These are phyloP conservation scores for Aspergillus terreus DNA, from an alignment of 2,329 filamentous ascomycete species.

Conservation along the genomic window DNA sequence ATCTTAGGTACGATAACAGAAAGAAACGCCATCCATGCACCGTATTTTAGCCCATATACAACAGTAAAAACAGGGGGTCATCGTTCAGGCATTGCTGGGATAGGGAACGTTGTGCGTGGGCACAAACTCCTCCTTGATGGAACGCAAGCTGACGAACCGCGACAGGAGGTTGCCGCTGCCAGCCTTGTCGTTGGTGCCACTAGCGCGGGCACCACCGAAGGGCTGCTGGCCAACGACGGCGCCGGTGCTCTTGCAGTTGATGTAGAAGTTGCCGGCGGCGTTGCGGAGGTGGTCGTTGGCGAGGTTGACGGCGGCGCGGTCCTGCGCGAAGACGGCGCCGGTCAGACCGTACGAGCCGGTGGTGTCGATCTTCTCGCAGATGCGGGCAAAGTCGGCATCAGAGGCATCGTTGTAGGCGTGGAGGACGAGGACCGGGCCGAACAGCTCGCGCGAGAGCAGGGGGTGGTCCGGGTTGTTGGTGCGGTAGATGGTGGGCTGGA, in stretches of 20 bases:
- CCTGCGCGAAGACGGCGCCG: conserved; percentile 40
- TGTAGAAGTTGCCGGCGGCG: conserved; percentile 42
- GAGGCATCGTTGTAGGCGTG: conserved; percentile 73
- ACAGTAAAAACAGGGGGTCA: conserved; percentile 9
- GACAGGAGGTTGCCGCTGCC: conserved; percentile 62
- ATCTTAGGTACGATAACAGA: too few relatives aligned
- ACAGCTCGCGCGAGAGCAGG: conserved; percentile 74
- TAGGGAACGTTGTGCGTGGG: conserved; percentile 62
- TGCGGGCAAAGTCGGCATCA: conserved; percentile 55
- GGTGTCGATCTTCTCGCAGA: conserved; percentile 50
- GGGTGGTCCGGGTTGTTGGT: conserved; percentile 70
- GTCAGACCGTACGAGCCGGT: conserved; percentile 42
- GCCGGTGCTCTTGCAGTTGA: conserved; percentile 56
- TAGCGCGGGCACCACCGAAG: conserved; percentile 65
- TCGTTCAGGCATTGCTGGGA: conserved; percentile 65
- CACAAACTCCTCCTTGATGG: conserved; percentile 72
- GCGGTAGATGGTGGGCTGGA: conserved; percentile 77
- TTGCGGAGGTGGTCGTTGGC: conserved; percentile 36
- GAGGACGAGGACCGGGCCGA: conserved; percentile 71
- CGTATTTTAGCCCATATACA: background rate
- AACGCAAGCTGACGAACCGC: conserved; percentile 64
- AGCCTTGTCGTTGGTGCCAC: conserved; percentile 71
- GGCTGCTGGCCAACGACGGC: conserved; percentile 71
- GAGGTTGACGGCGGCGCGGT: conserved; percentile 32
- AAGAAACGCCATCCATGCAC: too few relatives aligned